Conservation (phyloP, 208 protist species). For the Trypanosoma mega region DNA sequence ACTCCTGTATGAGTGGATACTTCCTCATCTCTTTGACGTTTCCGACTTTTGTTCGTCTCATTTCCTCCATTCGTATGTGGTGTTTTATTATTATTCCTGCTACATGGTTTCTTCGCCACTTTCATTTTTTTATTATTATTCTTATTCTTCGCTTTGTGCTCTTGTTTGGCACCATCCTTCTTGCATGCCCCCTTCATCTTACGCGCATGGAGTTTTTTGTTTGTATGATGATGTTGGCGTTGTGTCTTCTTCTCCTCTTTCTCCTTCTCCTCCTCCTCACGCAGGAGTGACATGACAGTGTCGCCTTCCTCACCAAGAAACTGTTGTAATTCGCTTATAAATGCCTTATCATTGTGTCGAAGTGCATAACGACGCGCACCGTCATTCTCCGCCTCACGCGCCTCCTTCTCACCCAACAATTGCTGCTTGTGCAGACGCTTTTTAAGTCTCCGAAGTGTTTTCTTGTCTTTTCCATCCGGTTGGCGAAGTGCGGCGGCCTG, state of each 20-base stretch:
- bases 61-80: too few relatives aligned
- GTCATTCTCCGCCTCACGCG: slow-evolving; percentile 16
- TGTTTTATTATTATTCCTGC: too few relatives aligned
- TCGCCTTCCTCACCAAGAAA: slow-evolving; percentile 53
- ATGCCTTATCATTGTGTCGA: slow-evolving; percentile 22
- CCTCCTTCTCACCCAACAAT: slow-evolving; percentile 16
- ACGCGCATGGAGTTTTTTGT: too few relatives aligned
- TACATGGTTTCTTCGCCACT: too few relatives aligned
- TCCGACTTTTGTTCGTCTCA: too few relatives aligned
- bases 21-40: too few relatives aligned
- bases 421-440: slow-evolving; percentile 18
- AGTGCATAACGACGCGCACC: slow-evolving; percentile 9
- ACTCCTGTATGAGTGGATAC: too few relatives aligned
- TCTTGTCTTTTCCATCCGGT: slow-evolving; percentile 18
- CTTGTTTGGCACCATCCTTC: too few relatives aligned
- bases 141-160: too few relatives aligned
- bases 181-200: too few relatives aligned
- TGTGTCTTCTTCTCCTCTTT: not conserved
- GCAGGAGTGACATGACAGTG: slow-evolving; percentile 23
- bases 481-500: slow-evolving; percentile 13
- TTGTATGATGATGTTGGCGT: too few relatives aligned
- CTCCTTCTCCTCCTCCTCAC: not conserved
- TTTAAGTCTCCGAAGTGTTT: slow-evolving; percentile 20
- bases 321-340: slow-evolving; percentile 42
- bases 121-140: too few relatives aligned